Conservation (phyloP, 306 rosid species). For the Potentilla sterilis region DNA sequence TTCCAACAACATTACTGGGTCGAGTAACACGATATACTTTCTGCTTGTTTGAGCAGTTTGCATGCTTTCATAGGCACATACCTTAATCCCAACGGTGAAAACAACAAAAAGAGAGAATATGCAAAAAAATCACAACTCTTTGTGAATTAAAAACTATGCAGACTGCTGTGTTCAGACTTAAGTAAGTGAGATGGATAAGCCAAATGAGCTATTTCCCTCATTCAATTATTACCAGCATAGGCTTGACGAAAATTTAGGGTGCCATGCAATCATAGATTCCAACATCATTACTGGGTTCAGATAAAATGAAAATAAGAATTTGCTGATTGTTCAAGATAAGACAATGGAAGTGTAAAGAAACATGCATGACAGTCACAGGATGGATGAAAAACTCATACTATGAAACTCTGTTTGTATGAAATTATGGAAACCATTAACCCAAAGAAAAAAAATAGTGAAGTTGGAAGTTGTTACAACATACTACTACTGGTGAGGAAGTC, state of each 20-base stretch:
- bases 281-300: background rate
- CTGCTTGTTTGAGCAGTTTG: slow-evolving; percentile 82
- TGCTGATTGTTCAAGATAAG: background rate
- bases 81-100: slow-evolving; percentile 41
- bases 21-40: background rate
- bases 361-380: background rate
- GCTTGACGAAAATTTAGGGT: background rate
- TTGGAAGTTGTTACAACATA: too few species aligned
- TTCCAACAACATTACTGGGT: background rate
- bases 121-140: background rate
- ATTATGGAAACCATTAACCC: too few species aligned
- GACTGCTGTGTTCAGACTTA: background rate
- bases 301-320: background rate
- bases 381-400: background rate
- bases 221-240: background rate
- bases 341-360: background rate
- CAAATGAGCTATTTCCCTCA: background rate
- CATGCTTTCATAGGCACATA: slow-evolving; percentile 95
- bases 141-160: background rate
- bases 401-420: background rate
- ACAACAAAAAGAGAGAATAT: slow-evolving; percentile 6
- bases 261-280: too few species aligned
- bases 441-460: too few species aligned
- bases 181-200: background rate
- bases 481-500: too few species aligned